A percentile compares a stretch with the other conserved stretches of the same genome.
phyloP scores from a whole-genome alignment of 2,329 filamentous ascomycete species.

The Phoma sp. region DNA sequence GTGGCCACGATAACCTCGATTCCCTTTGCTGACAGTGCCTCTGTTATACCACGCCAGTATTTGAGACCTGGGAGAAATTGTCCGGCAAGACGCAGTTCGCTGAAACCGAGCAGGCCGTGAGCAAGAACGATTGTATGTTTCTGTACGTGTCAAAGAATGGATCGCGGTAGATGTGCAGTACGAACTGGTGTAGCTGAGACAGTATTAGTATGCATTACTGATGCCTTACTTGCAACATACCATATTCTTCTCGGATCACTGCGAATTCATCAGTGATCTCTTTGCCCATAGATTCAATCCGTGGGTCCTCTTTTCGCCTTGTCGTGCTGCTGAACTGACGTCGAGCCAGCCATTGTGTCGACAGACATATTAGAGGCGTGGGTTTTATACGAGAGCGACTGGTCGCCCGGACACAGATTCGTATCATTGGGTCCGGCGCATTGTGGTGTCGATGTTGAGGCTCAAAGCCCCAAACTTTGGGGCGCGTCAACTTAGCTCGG shows the following conservation, averaged over 20 bases:
- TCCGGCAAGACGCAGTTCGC: constrained; percentile 64
- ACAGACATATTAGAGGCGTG: neutral
- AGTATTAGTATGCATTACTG: constrained; percentile 19
- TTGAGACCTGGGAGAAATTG: constrained; percentile 62
- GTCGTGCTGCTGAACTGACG: constrained; percentile 32
- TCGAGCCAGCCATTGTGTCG: constrained; percentile 3
- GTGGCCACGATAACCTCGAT: constrained; percentile 67
- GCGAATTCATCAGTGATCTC: constrained; percentile 68
- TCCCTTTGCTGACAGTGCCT: constrained; percentile 61
- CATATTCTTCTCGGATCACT: constrained; percentile 62
- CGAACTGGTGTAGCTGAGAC: constrained; percentile 42
- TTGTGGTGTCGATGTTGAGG: constrained; percentile 22
- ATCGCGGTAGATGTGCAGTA: constrained; percentile 22
- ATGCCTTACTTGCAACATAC: constrained; percentile 40
- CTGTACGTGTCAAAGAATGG: constrained; percentile 20
- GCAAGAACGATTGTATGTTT: constrained; percentile 67
- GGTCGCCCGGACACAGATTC: constrained; percentile 32
- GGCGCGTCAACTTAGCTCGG: constrained; percentile 15
- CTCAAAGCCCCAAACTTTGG: constrained; percentile 1
- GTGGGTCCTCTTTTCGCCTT: constrained; percentile 52
- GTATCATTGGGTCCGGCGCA: constrained; percentile 41
- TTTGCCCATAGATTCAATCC: constrained; percentile 58
- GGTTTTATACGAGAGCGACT: constrained; percentile 26
- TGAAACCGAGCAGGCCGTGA: constrained; percentile 70
- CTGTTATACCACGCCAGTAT: constrained; percentile 69